phyloP scores from a whole-genome alignment of 176 grass and related monocot genomes.

The Elaeis guineensis region DNA sequence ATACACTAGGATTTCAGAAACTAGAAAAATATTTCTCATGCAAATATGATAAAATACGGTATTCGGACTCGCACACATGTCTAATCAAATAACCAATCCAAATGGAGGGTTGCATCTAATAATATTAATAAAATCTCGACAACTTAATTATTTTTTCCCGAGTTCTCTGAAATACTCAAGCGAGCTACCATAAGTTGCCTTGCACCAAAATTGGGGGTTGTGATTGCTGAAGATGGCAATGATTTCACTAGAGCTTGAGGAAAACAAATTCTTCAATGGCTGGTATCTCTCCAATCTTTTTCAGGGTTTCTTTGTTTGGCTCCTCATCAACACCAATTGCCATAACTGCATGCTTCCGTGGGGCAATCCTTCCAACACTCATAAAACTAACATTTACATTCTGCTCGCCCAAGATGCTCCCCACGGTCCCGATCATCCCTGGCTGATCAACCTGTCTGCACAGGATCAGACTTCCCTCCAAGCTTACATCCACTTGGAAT shows the following conservation, averaged over 20 bases:
- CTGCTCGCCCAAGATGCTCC: slow-evolving; percentile 57
- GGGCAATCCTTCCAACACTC: slow-evolving; percentile 64
- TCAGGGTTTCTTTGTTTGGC: slow-evolving; percentile 45
- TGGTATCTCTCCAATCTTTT: slow-evolving; percentile 63
- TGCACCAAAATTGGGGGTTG: too few species aligned
- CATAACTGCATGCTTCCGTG: slow-evolving; percentile 71
- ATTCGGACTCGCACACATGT: too few species aligned
- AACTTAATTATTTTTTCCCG: too few species aligned
- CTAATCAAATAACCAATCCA: too few species aligned
- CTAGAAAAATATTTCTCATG: too few species aligned
- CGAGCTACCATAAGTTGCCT: too few species aligned
- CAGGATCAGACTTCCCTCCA: slow-evolving; percentile 84
- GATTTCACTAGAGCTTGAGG: slow-evolving; percentile 47
- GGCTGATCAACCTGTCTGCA: slow-evolving; percentile 84
- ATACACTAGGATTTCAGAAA: too few species aligned
- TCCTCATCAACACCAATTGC: slow-evolving; percentile 74
- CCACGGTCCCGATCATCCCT: slow-evolving; percentile 71
- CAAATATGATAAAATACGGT: too few species aligned
- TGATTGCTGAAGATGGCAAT: too few species aligned
- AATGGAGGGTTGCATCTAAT: too few species aligned
- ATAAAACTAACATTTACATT: slow-evolving; percentile 94
- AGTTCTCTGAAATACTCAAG: too few species aligned
- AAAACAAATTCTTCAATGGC: slow-evolving; percentile 86
- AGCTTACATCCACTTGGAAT: slow-evolving; percentile 68
- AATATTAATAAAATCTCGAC: too few species aligned